These are phyloP conservation scores for Corylus avellana DNA, from an alignment of 306 rosid genomes.

Conservation along the genomic window DNA sequence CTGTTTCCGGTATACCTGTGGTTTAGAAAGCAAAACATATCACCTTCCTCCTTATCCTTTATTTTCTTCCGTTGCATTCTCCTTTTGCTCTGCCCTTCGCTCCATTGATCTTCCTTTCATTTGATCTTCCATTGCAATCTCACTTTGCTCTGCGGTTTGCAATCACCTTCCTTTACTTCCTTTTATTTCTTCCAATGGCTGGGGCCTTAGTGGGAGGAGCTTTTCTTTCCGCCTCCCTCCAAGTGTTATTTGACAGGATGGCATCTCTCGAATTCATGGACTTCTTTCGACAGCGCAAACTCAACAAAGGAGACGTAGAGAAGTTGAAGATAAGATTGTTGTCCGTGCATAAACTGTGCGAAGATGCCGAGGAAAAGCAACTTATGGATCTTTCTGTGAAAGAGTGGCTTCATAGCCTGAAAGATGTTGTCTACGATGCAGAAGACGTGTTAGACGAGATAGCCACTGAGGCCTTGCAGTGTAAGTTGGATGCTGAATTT, in stretches of 20 bases:
- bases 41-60: no score
- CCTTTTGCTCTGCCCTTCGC: no score
- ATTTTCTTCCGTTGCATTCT: no score
- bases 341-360: background rate
- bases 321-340: background rate
- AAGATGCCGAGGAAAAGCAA: slow-evolving; percentile 15
- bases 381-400: background rate
- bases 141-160: no score
- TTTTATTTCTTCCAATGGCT: background rate
- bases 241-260: background rate
- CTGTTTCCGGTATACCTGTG: no score
- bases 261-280: background rate
- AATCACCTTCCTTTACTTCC: background rate
- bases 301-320: background rate
- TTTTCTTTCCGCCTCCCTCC: background rate
- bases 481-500: background rate
- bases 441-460: slow-evolving; percentile 12
- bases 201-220: background rate
- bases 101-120: no score
- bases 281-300: slow-evolving; percentile 2
- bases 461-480: background rate
- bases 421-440: background rate
- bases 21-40: no score
- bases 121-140: no score
- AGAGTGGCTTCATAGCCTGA: background rate